These are phyloP conservation scores for Zymoseptoria tritici DNA, from an alignment of 2,329 filamentous ascomycete species.

Conservation along the genomic window DNA sequence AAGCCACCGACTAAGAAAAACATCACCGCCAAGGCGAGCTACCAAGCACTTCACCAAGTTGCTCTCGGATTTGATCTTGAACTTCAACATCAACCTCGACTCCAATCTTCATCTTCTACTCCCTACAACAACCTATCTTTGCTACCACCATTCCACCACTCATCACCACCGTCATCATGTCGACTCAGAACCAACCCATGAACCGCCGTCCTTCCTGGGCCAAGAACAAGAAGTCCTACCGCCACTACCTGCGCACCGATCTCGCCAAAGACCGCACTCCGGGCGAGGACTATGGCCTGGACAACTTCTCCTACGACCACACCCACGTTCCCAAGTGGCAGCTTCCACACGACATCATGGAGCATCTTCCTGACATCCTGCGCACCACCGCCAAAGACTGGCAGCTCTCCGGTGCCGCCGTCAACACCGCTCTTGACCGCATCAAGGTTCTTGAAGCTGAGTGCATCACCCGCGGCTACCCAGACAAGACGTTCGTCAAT, in stretches of 20 bases:
- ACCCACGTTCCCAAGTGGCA: conserved; percentile 33
- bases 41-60: not conserved
- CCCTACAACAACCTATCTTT: not conserved
- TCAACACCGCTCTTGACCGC: conserved; percentile 35
- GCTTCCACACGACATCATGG: conserved; percentile 32
- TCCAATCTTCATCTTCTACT: not conserved
- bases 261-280: conserved; percentile 16
- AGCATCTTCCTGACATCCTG: conserved; percentile 31
- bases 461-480: conserved; percentile 28
- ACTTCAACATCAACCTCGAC: not conserved
- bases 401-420: conserved; percentile 39
- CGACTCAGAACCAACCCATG: conserved; percentile 12
- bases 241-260: conserved; percentile 18
- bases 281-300: conserved; percentile 20
- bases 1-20: not conserved
- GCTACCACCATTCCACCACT: not conserved
- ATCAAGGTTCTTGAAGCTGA: conserved; percentile 28
- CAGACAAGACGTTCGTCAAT: conserved; percentile 11
- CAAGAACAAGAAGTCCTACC: conserved; percentile 18
- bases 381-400: conserved; percentile 30
- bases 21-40: not conserved
- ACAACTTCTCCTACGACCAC: conserved; percentile 31
- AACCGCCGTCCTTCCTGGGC: conserved; percentile 26
- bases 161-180: conserved; percentile 2
- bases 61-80: no score